Base-by-base conservation (phyloP, 106 monocot genomes). In the Hemerocallis citrina region DNA sequence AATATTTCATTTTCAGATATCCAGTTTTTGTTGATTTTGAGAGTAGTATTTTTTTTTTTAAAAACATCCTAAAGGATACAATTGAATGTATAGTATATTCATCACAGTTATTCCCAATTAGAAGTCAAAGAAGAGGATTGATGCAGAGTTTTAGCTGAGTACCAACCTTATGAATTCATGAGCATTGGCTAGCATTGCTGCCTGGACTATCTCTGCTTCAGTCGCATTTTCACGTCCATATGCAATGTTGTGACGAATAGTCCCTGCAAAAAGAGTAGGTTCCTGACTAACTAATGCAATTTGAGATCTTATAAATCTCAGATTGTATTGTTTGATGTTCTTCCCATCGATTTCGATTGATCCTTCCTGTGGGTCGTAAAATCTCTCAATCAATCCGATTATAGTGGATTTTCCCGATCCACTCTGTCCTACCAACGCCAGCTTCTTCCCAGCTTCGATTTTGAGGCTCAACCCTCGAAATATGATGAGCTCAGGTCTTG, bases 321-420 rank as follows among this genome's bases (percentile, higher is more conserved):
- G 42, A 29, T 62, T 49, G 52, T 66, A 77, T 9, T 6, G 9
- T 42, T 41, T 66, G 34, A 77, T 66, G 34, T 77, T 52, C 54
- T 30, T 41, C 12, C 77, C 67, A 13, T 77, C 71, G 1, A 77
- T 66, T 13, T 52, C 52, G 5, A 77, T 56, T 30, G 67, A 62
- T 1, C 77, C 77, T 31, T 47, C 36, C 1, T 37, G 16, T 2
- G 66, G 67, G 10, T 77, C 72, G 8, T 77, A 77, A 54, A 77
- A 77, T 16, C 77, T 59, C 19, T 62, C 52, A 5, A 77, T 62
- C 16, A 77, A 59, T 1, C 38, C 66, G 3, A 77, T 62, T 8
- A 72, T 35, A 7, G 77, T 72, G 3, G 77, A 77, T 34, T 77
- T 77, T 33, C 77, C 77, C 8, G 77, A 72, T 0, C 77, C 77